Percentiles rank a stretch among this genome's conserved stretches.
Evolutionary conservation across 331 rosid species (phyloP).

Genomic region (Acacia pycnantha): DNA sequence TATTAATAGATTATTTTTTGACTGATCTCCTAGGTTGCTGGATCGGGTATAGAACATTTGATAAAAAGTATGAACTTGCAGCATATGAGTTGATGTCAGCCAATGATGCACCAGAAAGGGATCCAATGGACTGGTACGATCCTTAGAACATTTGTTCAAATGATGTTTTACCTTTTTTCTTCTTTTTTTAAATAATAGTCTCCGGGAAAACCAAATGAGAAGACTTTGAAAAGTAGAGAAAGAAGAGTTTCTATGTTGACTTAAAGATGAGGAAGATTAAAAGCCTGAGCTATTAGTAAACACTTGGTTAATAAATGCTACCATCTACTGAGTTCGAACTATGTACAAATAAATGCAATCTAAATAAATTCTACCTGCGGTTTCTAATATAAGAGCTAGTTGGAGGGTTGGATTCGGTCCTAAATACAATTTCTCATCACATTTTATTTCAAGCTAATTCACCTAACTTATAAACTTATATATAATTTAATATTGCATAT

Average conservation of each 20-base stretch:
- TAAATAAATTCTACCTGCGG: not conserved
- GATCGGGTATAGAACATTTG: slow-evolving; percentile 58
- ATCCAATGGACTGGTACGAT: slow-evolving; percentile 90
- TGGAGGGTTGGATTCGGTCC: too few species aligned
- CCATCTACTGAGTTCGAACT: not conserved
- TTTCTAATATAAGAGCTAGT: too few species aligned
- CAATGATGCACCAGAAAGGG: slow-evolving; percentile 94
- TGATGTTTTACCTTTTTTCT: not conserved
- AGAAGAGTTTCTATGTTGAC: not conserved
- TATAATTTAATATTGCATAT: too few species aligned
- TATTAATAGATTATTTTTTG: slow-evolving; percentile 10
- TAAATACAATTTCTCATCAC: too few species aligned
- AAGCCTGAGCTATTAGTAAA: not conserved
- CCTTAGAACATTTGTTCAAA: slow-evolving; percentile 2
- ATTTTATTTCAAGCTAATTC: too few species aligned
- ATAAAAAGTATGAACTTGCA: slow-evolving; percentile 60
- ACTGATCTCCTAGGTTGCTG: slow-evolving; percentile 66
- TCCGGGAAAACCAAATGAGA: not conserved
- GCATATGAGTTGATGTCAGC: slow-evolving; percentile 95
- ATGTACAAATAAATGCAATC: not conserved
- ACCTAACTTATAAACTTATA: too few species aligned
- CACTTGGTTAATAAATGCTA: not conserved
- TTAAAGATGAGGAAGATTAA: not conserved
- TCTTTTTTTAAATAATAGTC: not conserved
- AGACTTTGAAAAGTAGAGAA: not conserved